Base-by-base conservation (phyloP, 495 filamentous ascomycete genomes). In the Penicillium angulare region DNA sequence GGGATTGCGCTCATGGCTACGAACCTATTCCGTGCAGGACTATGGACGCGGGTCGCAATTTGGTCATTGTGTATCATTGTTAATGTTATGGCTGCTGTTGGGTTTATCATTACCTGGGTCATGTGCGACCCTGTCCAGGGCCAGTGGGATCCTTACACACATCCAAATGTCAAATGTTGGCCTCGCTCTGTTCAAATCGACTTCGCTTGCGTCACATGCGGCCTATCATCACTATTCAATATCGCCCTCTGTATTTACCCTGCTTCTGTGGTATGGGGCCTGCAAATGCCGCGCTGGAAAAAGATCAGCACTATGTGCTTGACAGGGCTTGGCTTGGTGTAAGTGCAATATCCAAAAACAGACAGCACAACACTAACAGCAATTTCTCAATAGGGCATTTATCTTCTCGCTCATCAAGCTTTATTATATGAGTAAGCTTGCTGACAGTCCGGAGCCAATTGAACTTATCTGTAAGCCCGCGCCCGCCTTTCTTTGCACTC, bases 221-320 rank as follows among this genome's bases (percentile, higher is more conserved):
- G 9, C 24, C 9, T 44, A 21, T 44, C 42, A 5, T 12, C 42
- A 7, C 26, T 44, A 7, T 12, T 31, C 42, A 31, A 44, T 26
- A 29, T 27, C 16, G 42, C 42, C 21, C 26, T 44, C 24, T 29
- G 20, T 10, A 8, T 44, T 15, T 44, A 44, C 24, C 42, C 42
- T 9, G 24, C 22, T n/a, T 3, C 26, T 18, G 24, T 44, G 5
- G 13, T 44, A 9, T 44, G 42, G 42, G 0, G 15, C 7, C 16
- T 44, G 42, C 42, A 44, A 18, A 44, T 44, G 42, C 22, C 42
- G 20, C 21, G 12, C 21, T 44, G 42, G 42, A 44, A 27, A 7
- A 27, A 31, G 42, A 31, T 44, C 22, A 31, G 42, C 17, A 44
- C 42, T 9, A 44, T 44, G 7, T 21, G 22, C 10, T 23, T 44